A percentile compares a stretch with the other conserved stretches of the same genome.
Evolutionary conservation across 2,329 filamentous ascomycete genomes (phyloP).

Genomic region (Seiridium cupressi): DNA sequence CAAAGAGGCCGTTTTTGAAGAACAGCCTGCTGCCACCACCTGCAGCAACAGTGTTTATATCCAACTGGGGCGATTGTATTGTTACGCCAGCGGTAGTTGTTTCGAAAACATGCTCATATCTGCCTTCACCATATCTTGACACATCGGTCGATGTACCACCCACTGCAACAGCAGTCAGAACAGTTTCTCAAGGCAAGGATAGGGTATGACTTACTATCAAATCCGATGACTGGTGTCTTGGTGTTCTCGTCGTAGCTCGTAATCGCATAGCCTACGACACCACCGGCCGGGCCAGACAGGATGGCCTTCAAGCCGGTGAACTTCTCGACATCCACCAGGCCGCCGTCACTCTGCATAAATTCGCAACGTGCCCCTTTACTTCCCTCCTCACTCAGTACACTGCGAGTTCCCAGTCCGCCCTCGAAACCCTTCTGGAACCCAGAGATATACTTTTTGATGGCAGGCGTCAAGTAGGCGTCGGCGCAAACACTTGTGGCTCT

Average conservation of each 20-base stretch:
- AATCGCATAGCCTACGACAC: conserved; percentile 87
- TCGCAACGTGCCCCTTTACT: conserved; percentile 77
- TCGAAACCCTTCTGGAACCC: conserved; percentile 80
- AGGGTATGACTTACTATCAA: conserved; percentile 56
- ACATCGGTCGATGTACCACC: conserved; percentile 91
- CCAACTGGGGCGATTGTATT: conserved; percentile 86
- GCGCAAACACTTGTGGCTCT: conserved; percentile 75
- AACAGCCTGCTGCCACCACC: conserved; percentile 84
- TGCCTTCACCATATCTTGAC: conserved; percentile 78
- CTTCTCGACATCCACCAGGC: conserved; percentile 69
- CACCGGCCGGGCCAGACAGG: conserved; percentile 85
- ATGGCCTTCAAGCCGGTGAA: conserved; percentile 87
- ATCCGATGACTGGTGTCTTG: conserved; percentile 84
- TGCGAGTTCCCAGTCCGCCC: conserved; percentile 74
- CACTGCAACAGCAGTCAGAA: conserved; percentile 19
- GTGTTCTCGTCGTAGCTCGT: conserved; percentile 86
- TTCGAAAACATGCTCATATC: conserved; percentile 92
- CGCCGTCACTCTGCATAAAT: conserved; percentile 90
- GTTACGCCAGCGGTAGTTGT: conserved; percentile 93
- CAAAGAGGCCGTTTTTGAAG: conserved; percentile 86
- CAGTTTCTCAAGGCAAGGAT: neutral
- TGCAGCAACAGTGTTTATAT: conserved; percentile 93
- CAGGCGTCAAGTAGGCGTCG: conserved; percentile 77
- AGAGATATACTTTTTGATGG: conserved; percentile 70
- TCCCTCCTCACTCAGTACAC: conserved; percentile 65